Evolutionary conservation across 352 stramenopile genomes (phyloP), one percentile per base, ranked within the genome.

Genomic region (Phytophthora ramorum): DNA sequence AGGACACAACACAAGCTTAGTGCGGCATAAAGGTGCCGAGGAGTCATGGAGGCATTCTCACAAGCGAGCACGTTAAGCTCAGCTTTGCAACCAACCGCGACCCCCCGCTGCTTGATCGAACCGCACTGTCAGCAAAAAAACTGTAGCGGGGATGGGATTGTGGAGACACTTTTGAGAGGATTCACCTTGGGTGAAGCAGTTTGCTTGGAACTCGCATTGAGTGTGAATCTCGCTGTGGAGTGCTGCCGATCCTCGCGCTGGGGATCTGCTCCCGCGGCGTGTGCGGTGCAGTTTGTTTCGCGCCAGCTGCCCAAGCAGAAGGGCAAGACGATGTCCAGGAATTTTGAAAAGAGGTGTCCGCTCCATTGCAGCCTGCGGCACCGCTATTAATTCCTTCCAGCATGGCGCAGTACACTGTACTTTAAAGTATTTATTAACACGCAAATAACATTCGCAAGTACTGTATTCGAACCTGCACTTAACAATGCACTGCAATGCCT

Each of bases 301-400:
- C 3, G 7, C 57, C 56, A 71, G 44, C 63, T 71, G 63, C 57
- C 47, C 14, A 17, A 38, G 13, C 24, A 51, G 50, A 62, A 69
- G 53, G 24, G 38, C 41, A 65, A 58, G 16, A 66, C 47, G 62
- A 70, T 70, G 62, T 65, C 26, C 38, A 44, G 2, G 20, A 69
- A 63, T 47, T 50, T 58, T 69, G 26, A 16, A 7, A 20, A 1
- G 32, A 20, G 32, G n/a, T 30, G n/a, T 17, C 9, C 32, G 28
- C 13, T 40, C 8, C 34, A 3, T 14, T 40, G 34, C 26, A 30
- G 26, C 26, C 26, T 43, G 26, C 13, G 24, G 52, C 37, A 63
- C 43, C 26, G 26, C 26, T 24, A 24, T 24, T 24, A 24, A 24
- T n/a, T n/a, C n/a, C n/a, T n/a, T n/a, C n/a, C n/a, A n/a, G n/a